Evolutionary conservation across 371 early-diverging fungal genomes (phyloP).

Genomic region (Mucor indicus): DNA sequence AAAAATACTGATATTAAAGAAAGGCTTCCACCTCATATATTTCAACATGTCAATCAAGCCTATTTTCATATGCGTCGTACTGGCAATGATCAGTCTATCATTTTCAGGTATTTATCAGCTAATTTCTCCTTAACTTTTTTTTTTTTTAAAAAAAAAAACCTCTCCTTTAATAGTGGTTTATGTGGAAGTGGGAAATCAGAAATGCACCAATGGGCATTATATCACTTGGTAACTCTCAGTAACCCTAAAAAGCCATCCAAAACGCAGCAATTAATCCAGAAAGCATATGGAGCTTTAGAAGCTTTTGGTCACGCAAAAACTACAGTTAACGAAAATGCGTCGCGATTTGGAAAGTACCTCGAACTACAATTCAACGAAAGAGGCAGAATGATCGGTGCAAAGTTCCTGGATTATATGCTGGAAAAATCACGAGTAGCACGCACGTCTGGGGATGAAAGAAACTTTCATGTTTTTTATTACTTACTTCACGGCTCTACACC

Average conservation of each 20-base stretch:
- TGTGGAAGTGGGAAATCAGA: slow-evolving; percentile 85
- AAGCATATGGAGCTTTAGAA: slow-evolving; percentile 55
- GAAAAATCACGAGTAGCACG: slow-evolving; percentile 77
- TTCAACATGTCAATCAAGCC: slow-evolving; percentile 38
- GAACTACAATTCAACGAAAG: slow-evolving; percentile 89
- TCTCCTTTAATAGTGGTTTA: slow-evolving; percentile 63
- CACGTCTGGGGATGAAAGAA: slow-evolving; percentile 59
- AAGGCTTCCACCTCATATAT: slow-evolving; percentile 35
- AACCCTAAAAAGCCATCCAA: slow-evolving; percentile 74
- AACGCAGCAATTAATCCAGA: slow-evolving; percentile 49
- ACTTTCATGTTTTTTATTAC: slow-evolving; percentile 93
- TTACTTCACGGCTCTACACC: slow-evolving; percentile 50
- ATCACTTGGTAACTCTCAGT: slow-evolving; percentile 65
- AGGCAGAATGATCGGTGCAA: slow-evolving; percentile 82
- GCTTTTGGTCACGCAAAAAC: slow-evolving; percentile 89
- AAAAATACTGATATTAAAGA: slow-evolving; percentile 30
- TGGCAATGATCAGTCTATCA: slow-evolving; percentile 38
- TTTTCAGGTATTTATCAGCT: slow-evolving; percentile 25
- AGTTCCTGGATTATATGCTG: slow-evolving; percentile 83
- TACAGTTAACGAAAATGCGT: slow-evolving; percentile 67
- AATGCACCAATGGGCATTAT: slow-evolving; percentile 54
- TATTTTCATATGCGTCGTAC: slow-evolving; percentile 47
- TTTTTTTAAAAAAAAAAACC: slow-evolving; percentile 1
- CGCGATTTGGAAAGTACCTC: slow-evolving; percentile 87
- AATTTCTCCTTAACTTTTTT: background rate